These are phyloP conservation scores for Mycena sanguinolenta DNA, from an alignment of 768 basidiomycete genomes.

Conservation along the genomic window DNA sequence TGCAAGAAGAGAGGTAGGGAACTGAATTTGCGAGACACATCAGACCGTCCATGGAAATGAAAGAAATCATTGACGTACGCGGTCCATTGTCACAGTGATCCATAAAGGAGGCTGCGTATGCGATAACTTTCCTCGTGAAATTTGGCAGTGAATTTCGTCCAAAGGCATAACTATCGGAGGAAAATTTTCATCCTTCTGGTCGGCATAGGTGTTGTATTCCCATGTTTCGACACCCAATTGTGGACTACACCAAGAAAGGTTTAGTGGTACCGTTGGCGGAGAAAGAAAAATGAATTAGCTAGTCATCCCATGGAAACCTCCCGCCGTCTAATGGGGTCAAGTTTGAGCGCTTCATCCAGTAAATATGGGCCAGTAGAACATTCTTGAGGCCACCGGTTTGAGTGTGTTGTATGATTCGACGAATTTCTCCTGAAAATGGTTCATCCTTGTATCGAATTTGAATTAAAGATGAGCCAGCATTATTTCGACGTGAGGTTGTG, in stretches of 20 bases:
- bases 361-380: constrained; percentile 4
- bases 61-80: not conserved
- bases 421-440: constrained; percentile 32
- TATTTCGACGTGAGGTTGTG: constrained; percentile 16
- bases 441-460: constrained; percentile 13
- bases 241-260: constrained; percentile 25
- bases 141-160: no score
- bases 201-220: constrained; percentile 23
- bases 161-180: constrained; percentile 32
- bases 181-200: not conserved
- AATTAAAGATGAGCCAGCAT: constrained; percentile 11
- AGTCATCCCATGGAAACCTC: not conserved
- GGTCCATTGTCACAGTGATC: constrained; percentile 36
- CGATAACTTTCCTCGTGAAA: no score
- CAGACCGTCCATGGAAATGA: no score
- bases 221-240: constrained; percentile 39
- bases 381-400: constrained; percentile 19
- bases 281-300: not conserved
- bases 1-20: constrained; percentile 12
- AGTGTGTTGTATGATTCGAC: constrained; percentile 28
- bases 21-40: not conserved
- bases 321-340: constrained; percentile 7
- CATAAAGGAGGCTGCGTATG: no score
- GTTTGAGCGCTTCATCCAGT: constrained; percentile 1
- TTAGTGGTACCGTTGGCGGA: not conserved